Evolutionary conservation across 257 asterid genomes (phyloP).

Genomic region (Nyctanthes arbortristis): DNA sequence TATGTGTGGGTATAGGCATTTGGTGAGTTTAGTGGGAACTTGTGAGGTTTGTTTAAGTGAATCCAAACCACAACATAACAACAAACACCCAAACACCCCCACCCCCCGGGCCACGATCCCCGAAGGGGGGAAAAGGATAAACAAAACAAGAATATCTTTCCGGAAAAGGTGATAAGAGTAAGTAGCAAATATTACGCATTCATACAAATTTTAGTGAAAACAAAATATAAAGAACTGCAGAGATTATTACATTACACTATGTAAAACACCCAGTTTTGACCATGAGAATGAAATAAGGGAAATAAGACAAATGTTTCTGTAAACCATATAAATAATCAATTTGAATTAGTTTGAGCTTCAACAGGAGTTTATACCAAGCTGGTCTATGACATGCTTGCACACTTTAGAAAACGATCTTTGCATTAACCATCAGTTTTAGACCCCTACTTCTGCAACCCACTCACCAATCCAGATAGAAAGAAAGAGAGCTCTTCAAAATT

Average conservation of each 20-base stretch:
- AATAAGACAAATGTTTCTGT: too few relatives aligned
- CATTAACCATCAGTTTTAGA: neutral
- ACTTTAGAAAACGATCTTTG: constrained; percentile 8
- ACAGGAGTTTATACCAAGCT: neutral
- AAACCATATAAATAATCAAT: neutral
- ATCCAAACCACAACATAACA: too few relatives aligned
- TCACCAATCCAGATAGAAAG: constrained; percentile 1
- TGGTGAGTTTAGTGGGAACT: neutral
- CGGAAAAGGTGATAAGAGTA: neutral
- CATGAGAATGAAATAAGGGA: neutral
- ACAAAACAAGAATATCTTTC: too few relatives aligned
- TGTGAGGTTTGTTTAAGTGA: too few relatives aligned
- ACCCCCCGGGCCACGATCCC: too few relatives aligned
- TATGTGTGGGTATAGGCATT: neutral
- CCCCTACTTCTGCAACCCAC: constrained; percentile 12
- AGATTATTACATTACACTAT: constrained; percentile 6
- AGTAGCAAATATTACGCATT: neutral
- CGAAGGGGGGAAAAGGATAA: too few relatives aligned
- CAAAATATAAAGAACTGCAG: neutral
- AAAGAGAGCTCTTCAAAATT: constrained; percentile 1
- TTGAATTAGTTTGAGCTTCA: neutral
- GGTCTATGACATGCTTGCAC: neutral
- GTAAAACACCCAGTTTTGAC: neutral
- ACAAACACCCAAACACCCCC: too few relatives aligned
- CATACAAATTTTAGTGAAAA: neutral